Evolutionary conservation across 2,329 filamentous ascomycete species (phyloP).

Genomic region (Sporothrix inflata): DNA sequence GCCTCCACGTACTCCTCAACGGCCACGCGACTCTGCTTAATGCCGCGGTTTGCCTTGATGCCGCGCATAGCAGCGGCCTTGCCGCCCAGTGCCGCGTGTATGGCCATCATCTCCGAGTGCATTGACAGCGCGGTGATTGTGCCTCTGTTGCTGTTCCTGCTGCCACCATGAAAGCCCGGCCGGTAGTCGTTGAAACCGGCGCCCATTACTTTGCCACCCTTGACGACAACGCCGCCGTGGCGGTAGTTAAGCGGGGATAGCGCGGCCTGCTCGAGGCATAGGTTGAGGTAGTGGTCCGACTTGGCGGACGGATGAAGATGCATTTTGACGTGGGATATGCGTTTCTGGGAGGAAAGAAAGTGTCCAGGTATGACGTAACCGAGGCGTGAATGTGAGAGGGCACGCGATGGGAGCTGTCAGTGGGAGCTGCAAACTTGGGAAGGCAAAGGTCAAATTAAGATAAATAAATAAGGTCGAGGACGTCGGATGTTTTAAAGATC

Average conservation of each 20-base stretch:
- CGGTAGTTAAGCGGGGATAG: constrained; percentile 54
- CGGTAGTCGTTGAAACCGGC: constrained; percentile 51
- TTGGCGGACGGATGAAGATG: constrained; percentile 22
- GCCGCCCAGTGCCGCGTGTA: constrained; percentile 53
- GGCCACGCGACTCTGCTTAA: neutral
- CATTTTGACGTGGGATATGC: neutral
- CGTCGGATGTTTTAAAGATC: no score
- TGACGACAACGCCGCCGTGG: constrained; percentile 52
- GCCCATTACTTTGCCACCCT: constrained; percentile 57
- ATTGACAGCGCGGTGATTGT: constrained; percentile 48
- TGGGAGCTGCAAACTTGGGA: no score
- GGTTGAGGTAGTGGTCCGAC: constrained; percentile 51
- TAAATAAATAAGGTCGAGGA: no score
- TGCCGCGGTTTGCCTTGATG: neutral
- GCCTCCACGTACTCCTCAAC: constrained; percentile 18
- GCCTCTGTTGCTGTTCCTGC: neutral
- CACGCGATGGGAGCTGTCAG: neutral
- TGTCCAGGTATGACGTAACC: neutral
- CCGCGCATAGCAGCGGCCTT: constrained; percentile 33
- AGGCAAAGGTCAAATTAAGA: no score
- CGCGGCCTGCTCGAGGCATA: constrained; percentile 56
- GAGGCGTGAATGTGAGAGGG: neutral
- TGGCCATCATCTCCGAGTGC: constrained; percentile 61
- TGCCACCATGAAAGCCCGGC: constrained; percentile 32
- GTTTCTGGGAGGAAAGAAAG: neutral